Evolutionary conservation across 805 yeast genomes (phyloP).

Genomic region (Starmera dryadoides): DNA sequence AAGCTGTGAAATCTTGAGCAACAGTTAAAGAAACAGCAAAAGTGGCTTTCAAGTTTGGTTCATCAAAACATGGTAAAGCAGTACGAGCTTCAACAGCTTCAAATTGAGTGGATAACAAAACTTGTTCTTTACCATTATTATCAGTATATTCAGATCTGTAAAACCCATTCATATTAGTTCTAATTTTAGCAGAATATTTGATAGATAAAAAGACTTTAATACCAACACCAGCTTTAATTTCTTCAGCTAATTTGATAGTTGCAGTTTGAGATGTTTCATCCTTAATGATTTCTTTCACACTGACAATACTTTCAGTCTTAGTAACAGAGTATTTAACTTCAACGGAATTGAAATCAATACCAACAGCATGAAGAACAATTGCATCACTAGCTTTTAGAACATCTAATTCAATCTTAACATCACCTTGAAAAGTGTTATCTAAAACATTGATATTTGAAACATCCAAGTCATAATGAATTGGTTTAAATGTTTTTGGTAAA

Average conservation of each 20-base stretch:
- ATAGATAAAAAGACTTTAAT: constrained; percentile 36
- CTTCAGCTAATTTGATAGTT: constrained; percentile 45
- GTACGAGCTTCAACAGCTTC: constrained; percentile 84
- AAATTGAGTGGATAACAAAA: constrained; percentile 79
- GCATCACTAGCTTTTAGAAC: constrained; percentile 39
- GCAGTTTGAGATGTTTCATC: constrained; percentile 55
- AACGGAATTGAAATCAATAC: constrained; percentile 48
- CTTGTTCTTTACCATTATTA: constrained; percentile 55
- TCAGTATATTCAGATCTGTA: constrained; percentile 65
- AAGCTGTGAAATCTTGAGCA: constrained; percentile 45
- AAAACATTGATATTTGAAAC: constrained; percentile 51
- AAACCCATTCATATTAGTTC: constrained; percentile 80
- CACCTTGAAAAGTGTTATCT: constrained; percentile 52
- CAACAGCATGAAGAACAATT: constrained; percentile 52
- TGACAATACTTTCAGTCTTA: constrained; percentile 16
- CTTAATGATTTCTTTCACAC: constrained; percentile 26
- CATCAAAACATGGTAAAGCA: constrained; percentile 84
- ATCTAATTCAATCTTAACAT: constrained; percentile 42
- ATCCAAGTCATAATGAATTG: constrained; percentile 63
- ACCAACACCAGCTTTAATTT: constrained; percentile 26
- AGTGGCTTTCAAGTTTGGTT: constrained; percentile 72
- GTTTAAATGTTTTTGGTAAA: constrained; percentile 58
- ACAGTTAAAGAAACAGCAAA: constrained; percentile 60
- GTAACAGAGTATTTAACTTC: constrained; percentile 29
- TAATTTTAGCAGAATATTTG: constrained; percentile 51